These are phyloP conservation scores for Ramaria rubella DNA, from an alignment of 768 basidiomycete species.

Conservation along the genomic window DNA sequence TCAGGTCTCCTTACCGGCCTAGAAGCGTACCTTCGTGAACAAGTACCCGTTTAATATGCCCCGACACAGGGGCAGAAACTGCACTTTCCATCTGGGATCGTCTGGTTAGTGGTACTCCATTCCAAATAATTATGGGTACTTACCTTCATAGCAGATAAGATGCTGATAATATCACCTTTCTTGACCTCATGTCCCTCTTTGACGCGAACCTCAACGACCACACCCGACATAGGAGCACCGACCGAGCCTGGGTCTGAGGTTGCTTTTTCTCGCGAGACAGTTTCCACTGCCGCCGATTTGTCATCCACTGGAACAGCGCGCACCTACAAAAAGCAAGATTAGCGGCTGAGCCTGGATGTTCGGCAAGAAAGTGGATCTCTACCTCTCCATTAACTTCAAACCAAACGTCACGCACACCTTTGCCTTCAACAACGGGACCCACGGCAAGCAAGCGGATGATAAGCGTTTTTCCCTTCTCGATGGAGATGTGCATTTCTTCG, in stretches of 20 bases:
- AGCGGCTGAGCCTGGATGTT: background rate
- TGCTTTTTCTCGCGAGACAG: slow-evolving; percentile 90
- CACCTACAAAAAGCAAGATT: slow-evolving; percentile 42
- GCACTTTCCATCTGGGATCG: slow-evolving; percentile 86
- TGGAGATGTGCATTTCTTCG: slow-evolving; percentile 95
- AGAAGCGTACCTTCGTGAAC: slow-evolving; percentile 67
- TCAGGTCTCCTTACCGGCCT: background rate
- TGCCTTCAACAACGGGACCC: slow-evolving; percentile 86
- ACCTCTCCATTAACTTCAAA: slow-evolving; percentile 98
- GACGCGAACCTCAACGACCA: slow-evolving; percentile 95
- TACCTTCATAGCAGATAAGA: slow-evolving; percentile 80
- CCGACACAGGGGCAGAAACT: slow-evolving; percentile 93
- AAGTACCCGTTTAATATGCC: slow-evolving; percentile 89
- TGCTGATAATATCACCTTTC: slow-evolving; percentile 92
- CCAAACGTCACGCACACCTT: slow-evolving; percentile 93
- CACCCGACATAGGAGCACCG: slow-evolving; percentile 96
- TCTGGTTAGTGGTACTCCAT: background rate
- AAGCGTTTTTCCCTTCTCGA: slow-evolving; percentile 94
- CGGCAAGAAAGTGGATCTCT: slow-evolving; percentile 17
- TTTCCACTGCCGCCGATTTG: slow-evolving; percentile 95
- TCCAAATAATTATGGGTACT: slow-evolving; percentile 19
- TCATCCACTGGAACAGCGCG: slow-evolving; percentile 95
- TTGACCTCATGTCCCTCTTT: slow-evolving; percentile 97
- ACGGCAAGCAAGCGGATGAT: slow-evolving; percentile 95
- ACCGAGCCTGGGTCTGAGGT: slow-evolving; percentile 92